These are phyloP conservation scores for Porcisia hertigi DNA, from an alignment of 208 protist genomes.

Conservation along the genomic window DNA sequence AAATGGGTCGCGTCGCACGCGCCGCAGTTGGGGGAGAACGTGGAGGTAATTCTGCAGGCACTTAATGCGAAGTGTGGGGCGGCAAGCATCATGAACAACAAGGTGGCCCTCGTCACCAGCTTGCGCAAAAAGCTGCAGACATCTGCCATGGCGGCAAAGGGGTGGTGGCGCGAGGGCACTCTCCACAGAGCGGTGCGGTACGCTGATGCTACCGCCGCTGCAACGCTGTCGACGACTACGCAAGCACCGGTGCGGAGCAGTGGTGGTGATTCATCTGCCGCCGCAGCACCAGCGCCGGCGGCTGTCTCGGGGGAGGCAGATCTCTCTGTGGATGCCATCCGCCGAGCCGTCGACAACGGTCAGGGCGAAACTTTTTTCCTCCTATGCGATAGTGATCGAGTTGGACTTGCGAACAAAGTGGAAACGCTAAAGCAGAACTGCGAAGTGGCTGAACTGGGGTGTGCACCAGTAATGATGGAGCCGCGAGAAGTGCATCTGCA, in stretches of 20 bases:
- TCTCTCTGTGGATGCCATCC: slow-evolving; percentile 41
- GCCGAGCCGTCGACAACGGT: slow-evolving; percentile 39
- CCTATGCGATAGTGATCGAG: slow-evolving; percentile 31
- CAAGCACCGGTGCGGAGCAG: neutral
- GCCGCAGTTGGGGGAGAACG: slow-evolving; percentile 17
- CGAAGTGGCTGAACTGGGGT: slow-evolving; percentile 31
- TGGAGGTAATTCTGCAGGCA: slow-evolving; percentile 80
- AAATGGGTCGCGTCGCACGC: slow-evolving; percentile 11
- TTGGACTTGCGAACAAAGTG: slow-evolving; percentile 37
- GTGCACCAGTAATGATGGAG: slow-evolving; percentile 42
- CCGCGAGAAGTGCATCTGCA: slow-evolving; percentile 51
- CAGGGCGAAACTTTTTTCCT: slow-evolving; percentile 79
- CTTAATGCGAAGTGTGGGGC: slow-evolving; percentile 77
- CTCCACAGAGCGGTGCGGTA: slow-evolving; percentile 3
- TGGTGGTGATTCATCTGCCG: neutral
- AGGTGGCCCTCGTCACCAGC: slow-evolving; percentile 57
- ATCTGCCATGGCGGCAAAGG: slow-evolving; percentile 16
- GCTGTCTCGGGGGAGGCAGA: slow-evolving; percentile 31
- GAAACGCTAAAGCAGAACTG: slow-evolving; percentile 36
- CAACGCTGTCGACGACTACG: neutral
- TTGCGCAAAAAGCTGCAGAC: slow-evolving; percentile 60
- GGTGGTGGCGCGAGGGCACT: slow-evolving; percentile 25
- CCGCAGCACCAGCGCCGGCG: neutral
- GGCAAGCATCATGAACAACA: slow-evolving; percentile 63
- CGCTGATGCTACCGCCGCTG: neutral